Evolutionary conservation across 2,329 filamentous ascomycete species (phyloP), one percentile per base, ranked within the genome.

Genomic region (Arachnomyces sp.): DNA sequence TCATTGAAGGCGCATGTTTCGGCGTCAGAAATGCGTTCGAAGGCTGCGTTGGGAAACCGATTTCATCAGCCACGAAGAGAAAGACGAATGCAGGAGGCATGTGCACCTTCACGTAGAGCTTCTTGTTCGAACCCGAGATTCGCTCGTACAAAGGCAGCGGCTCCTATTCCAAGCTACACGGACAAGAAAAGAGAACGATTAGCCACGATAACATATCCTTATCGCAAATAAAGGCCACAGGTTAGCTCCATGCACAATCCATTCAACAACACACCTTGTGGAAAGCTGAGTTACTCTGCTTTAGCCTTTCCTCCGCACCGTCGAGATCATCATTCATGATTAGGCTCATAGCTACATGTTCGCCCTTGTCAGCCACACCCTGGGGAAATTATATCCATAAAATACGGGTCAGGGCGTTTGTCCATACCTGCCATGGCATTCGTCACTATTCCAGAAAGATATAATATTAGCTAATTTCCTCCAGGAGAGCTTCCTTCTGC

Each of bases 291-390:
- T 76, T 74, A 33, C 84, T 82, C 50, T 82, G 75, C 37, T 75
- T 74, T 28, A 95, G 72, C 31, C 79, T 78, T 44, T 72, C 71
- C 65, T 93, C 86, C 4, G 92, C 92, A 30, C 78, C 80, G 28
- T 87, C 84, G 44, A 96, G 82, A 64, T 96, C 87, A 64, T 95
- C 88, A 57, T 92, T 83, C 73, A 95, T 83, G 52, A 95, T 86
- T 42, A 85, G 68, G 7, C 75, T 73, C 3, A 82, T 78, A 30
- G 84, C 83, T 60, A 56, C 60, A 36, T 33, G n/a, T 11, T 4
- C 21, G 21, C 36, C 37, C n/a, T 31, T 13, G 38, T 47, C 36
- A 49, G 42, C 28, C 44, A 40, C 39, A 36, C 21, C 21, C 9
- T 5, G 21, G 9, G 21, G 21, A 5, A 25, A 25, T 9, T 9